Conservation (phyloP, 768 basidiomycete species). For the Guyanaporus albipodus region DNA sequence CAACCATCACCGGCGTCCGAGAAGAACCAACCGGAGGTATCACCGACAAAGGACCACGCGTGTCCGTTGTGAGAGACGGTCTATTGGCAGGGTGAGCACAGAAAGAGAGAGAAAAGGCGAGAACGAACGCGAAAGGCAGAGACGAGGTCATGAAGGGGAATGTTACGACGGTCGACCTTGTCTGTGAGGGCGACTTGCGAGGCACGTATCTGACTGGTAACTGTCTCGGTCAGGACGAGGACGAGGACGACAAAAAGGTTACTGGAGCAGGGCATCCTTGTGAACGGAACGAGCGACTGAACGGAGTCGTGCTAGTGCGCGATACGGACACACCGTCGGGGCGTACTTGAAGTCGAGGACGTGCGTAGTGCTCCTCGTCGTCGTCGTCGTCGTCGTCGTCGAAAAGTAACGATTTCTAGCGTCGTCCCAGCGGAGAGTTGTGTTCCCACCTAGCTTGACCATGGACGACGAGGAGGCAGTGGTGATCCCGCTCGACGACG, state of each 20-base stretch:
- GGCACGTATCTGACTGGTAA: slow-evolving; percentile 38
- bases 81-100: not conserved
- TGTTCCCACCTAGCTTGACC: no score
- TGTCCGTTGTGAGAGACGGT: slow-evolving; percentile 31
- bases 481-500: slow-evolving; percentile 50
- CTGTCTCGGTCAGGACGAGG: not conserved
- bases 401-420: slow-evolving; percentile 53
- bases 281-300: slow-evolving; percentile 11
- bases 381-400: no score
- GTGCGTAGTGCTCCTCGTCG: no score
- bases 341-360: no score
- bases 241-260: not conserved
- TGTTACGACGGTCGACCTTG: slow-evolving; percentile 21
- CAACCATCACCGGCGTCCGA: slow-evolving; percentile 28
- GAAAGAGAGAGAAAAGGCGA: not conserved
- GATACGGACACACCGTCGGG: not conserved
- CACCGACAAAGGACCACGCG: slow-evolving; percentile 44
- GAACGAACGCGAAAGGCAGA: slow-evolving; percentile 47
- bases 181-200: slow-evolving; percentile 40
- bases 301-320: slow-evolving; percentile 13
- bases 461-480: not conserved
- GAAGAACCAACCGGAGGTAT: slow-evolving; percentile 51
- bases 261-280: slow-evolving; percentile 29
- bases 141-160: slow-evolving; percentile 33
- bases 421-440: slow-evolving; percentile 53